Evolutionary conservation across 495 filamentous ascomycete genomes (phyloP), one percentile per base, ranked within the genome.

Genomic region (Penicillium waksmanii): DNA sequence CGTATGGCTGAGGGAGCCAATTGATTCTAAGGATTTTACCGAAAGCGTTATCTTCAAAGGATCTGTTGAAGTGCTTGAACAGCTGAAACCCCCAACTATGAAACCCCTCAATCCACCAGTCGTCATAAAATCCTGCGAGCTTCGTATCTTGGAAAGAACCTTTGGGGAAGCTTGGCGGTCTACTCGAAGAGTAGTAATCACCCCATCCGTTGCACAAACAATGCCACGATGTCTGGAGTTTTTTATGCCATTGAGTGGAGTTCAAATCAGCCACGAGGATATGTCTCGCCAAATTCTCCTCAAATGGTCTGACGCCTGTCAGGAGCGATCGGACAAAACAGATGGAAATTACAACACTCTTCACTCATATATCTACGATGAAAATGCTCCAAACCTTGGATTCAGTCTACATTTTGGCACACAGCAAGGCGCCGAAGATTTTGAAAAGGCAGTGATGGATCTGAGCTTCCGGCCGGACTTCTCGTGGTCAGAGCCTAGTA

Each of bases 301-400:
- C 10, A 76, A 70, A 60, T 80, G 77, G 76, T 79, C 77, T 0
- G 75, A 80, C 60, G 75, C 73, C 13, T 69, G 67, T 25, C 75
- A 80, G 46, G 68, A 71, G 43, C 54, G 64, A 34, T 65, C 64
- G 0, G 58, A 62, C 33, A 69, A 69, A 42, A 74, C 73, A 0
- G 75, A 77, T 40, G 74, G 71, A 13, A 77, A 63, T 27, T 76
- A 78, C 50, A 67, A 77, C 43, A 63, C 57, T 7, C 42, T 77
- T 10, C 66, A 66, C 53, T 74, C 68, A 1, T 76, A 78, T 44
- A 58, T 74, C 10, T 77, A 78, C 57, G 73, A 78, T 43, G 61
- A 67, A 36, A 74, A 57, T 19, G 67, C 62, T 1, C 75, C 73
- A 10, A 77, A 78, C 49, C 63, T 77, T n/a, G 73, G 68, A 1